phyloP scores from a whole-genome alignment of 129 eudicot species.

The Kitagawia praeruptora region DNA sequence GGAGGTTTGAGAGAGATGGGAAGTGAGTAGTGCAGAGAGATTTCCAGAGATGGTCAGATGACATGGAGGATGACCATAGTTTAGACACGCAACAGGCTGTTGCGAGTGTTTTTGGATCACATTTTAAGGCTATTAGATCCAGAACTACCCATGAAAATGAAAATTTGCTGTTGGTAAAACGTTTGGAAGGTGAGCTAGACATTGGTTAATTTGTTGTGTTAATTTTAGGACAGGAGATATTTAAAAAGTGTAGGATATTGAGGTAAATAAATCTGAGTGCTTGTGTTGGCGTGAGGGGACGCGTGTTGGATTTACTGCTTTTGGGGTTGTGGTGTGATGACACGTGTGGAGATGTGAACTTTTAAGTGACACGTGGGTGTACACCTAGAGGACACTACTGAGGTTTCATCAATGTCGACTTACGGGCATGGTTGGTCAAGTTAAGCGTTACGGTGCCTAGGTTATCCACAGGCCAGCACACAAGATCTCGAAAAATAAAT shows the following conservation, averaged over 20 bases:
- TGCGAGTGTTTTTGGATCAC: conserved; percentile 61
- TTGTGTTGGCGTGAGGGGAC: background rate
- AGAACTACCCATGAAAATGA: background rate
- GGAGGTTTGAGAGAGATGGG: conserved; percentile 53
- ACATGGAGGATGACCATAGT: conserved; percentile 48
- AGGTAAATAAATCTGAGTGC: background rate
- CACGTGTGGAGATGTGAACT: background rate
- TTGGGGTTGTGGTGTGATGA: background rate
- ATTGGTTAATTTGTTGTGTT: background rate
- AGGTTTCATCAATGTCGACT: too few species aligned
- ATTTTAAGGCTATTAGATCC: conserved; percentile 30
- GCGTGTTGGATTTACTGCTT: background rate
- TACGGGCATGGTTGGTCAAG: background rate
- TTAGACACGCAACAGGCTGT: conserved; percentile 48
- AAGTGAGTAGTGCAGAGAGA: conserved; percentile 43
- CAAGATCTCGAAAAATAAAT: too few species aligned
- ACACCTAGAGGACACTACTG: background rate
- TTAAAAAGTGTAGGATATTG: background rate
- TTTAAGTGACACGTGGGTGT: background rate
- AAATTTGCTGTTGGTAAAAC: background rate
- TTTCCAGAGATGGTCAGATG: conserved; percentile 76
- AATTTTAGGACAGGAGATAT: background rate
- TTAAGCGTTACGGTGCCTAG: background rate
- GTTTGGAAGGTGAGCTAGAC: background rate
- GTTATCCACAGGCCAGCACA: background rate